These are phyloP conservation scores for Penicillium sp. DNA, from an alignment of 2,329 filamentous ascomycete genomes.

Conservation along the genomic window DNA sequence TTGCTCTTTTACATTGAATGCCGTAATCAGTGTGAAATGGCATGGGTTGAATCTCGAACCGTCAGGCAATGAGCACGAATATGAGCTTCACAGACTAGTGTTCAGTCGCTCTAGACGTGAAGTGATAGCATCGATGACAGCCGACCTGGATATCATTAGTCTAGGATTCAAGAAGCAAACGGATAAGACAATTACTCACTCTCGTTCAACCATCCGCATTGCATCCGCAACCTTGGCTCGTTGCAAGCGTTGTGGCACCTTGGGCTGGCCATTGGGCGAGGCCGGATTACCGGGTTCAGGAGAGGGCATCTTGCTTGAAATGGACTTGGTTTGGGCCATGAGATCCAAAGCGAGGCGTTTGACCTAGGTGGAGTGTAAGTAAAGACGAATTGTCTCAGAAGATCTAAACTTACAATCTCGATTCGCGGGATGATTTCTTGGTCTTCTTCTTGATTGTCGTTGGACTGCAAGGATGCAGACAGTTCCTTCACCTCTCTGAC, in stretches of 20 bases:
- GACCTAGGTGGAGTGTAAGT: conserved; percentile 30
- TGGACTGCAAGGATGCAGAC: conserved; percentile 34
- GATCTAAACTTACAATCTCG: conserved; percentile 37
- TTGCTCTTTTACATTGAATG: no score
- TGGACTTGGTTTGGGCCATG: conserved; percentile 38
- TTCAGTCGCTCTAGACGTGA: conserved; percentile 44
- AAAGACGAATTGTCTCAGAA: conserved; percentile 13
- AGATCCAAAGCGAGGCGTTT: conserved; percentile 43
- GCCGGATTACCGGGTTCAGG: conserved; percentile 31
- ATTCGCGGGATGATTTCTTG: conserved; percentile 38
- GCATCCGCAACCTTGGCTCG: conserved; percentile 50
- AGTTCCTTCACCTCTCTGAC: conserved; percentile 45
- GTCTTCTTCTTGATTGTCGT: conserved; percentile 24
- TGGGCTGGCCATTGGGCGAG: conserved; percentile 34
- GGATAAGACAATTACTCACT: conserved; percentile 33
- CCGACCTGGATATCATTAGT: conserved; percentile 35
- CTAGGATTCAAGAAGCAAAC: not conserved
- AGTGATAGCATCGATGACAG: conserved; percentile 47
- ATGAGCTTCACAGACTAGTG: conserved; percentile 31
- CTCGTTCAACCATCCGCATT: conserved; percentile 54
- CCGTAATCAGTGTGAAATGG: no score
- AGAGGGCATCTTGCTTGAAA: conserved; percentile 31
- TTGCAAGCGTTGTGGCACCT: conserved; percentile 46
- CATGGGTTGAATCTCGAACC: not conserved
- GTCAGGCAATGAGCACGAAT: not conserved